A percentile compares a stretch with the other conserved stretches of the same genome.
These are phyloP conservation scores for Mycosphaerella sp. DNA, from an alignment of 2,329 filamentous ascomycete genomes.

Conservation along the genomic window DNA sequence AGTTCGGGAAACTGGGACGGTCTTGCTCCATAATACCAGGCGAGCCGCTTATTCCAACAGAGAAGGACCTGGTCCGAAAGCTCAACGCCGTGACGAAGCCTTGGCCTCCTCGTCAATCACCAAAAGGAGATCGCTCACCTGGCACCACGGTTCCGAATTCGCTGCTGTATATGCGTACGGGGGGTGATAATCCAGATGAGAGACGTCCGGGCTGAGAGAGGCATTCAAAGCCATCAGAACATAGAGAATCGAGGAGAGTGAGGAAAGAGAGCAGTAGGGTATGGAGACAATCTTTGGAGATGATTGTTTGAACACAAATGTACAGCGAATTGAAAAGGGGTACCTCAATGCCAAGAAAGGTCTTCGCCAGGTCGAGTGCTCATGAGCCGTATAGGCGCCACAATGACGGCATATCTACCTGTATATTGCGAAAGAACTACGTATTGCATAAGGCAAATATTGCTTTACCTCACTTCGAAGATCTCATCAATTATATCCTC, in stretches of 20 bases:
- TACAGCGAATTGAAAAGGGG: too few relatives aligned
- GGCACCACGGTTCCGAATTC: neutral
- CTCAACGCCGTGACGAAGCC: neutral
- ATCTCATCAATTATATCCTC: too few relatives aligned
- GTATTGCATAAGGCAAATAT: neutral
- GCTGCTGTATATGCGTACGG: neutral
- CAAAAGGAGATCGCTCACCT: neutral
- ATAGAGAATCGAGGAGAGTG: neutral
- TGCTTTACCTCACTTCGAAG: neutral
- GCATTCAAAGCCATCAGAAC: neutral
- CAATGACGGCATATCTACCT: slow-evolving; percentile 7
- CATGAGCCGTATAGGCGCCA: slow-evolving; percentile 7
- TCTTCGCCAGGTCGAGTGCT: slow-evolving; percentile 3
- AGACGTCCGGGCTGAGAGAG: neutral
- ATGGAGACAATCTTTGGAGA: neutral
- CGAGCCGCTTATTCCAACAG: slow-evolving; percentile 1
- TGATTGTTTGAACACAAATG: too few relatives aligned
- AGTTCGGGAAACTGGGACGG: slow-evolving; percentile 15
- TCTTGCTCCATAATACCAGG: slow-evolving; percentile 12
- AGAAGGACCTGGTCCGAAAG: neutral
- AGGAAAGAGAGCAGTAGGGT: neutral
- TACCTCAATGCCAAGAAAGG: neutral
- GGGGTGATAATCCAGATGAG: neutral
- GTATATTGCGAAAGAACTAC: slow-evolving; percentile 6
- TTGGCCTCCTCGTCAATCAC: neutral